A percentile compares a stretch with the other conserved stretches of the same genome.
Conservation (phyloP, 1,139 yeast genomes). For the Suhomyces bolitotheri region DNA sequence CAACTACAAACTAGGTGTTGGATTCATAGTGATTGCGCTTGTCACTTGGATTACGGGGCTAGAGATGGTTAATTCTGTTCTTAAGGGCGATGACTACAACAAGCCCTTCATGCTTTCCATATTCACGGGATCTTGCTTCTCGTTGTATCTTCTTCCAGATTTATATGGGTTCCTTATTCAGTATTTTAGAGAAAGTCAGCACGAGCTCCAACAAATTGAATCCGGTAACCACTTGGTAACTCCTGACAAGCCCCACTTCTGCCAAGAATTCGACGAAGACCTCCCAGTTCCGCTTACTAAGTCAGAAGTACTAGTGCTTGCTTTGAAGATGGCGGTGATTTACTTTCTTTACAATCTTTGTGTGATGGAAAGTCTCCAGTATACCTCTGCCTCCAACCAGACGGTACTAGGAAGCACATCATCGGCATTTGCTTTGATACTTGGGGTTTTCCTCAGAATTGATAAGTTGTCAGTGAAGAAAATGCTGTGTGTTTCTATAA, state of each 20-base stretch:
- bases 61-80: constrained; percentile 49
- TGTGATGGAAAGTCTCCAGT: constrained; percentile 44
- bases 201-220: neutral
- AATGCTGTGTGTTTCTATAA: constrained; percentile 42
- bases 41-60: constrained; percentile 51
- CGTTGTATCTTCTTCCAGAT: constrained; percentile 47
- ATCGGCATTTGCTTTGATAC: constrained; percentile 50
- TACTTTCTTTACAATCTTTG: constrained; percentile 44
- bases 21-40: constrained; percentile 43
- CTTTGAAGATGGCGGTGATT: constrained; percentile 41
- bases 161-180: constrained; percentile 4
- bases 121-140: constrained; percentile 48
- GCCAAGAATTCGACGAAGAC: neutral
- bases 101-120: constrained; percentile 52
- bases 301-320: constrained; percentile 35
- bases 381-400: constrained; percentile 55
- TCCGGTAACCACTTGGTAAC: neutral
- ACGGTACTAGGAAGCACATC: constrained; percentile 54
- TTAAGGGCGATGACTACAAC: constrained; percentile 48
- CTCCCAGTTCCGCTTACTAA: constrained; percentile 14
- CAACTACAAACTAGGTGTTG: constrained; percentile 45
- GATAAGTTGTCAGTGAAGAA: constrained; percentile 48
- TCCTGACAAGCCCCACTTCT: neutral
- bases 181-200: neutral
- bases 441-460: constrained; percentile 41